Base-by-base conservation (phyloP, 2,329 filamentous ascomycete species). In the Talaromyces funiculosus region DNA sequence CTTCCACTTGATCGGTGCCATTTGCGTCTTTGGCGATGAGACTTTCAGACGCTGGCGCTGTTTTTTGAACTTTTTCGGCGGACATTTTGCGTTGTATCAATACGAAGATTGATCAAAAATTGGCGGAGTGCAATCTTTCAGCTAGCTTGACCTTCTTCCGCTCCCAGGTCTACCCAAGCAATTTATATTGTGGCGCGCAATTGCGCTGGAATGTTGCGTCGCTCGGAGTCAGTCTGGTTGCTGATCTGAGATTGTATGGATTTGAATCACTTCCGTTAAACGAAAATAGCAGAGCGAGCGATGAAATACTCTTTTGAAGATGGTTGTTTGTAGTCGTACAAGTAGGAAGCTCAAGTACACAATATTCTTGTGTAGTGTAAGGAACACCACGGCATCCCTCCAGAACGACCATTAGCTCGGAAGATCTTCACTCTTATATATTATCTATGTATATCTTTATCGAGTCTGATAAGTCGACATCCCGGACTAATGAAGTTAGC, bases 1-100 rank as follows among this genome's bases (percentile, higher is more conserved):
- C 65, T 12, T 72, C 22, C 67, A 14, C 68, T 59, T 72, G 68
- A 40, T 71, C 69, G 18, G 70, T 61, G 67, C 73, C 38, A 64
- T 51, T 65, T 64, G 45, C 61, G 43, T 22, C 64, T 55, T n/a
- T 61, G 14, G 57, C 14, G 42, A 55, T 29, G 12, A 31, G 53
- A n/a, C 51, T 42, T 33, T 47, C 49, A 26, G 51, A 22, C 29
- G 10, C 37, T 18, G 53, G 24, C 16, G 40, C n/a, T 9, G 37
- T 12, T 37, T 35, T 31, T 18, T n/a, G 29, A 7, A 40, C 51
- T 40, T 54, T 35, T 40, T 54, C 51, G 20, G 31, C 18, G 4
- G 51, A 54, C 51, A 54, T 54, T 35, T 53, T 38, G 33, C 22
- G 10, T 33, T n/a, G n/a, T n/a, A n/a, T n/a, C n/a, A n/a, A n/a